A percentile compares a stretch with the other conserved stretches of the same genome.
These are phyloP conservation scores for Cryptococcus sp. DNA, from an alignment of 1,284 basidiomycete genomes.

Conservation along the genomic window DNA sequence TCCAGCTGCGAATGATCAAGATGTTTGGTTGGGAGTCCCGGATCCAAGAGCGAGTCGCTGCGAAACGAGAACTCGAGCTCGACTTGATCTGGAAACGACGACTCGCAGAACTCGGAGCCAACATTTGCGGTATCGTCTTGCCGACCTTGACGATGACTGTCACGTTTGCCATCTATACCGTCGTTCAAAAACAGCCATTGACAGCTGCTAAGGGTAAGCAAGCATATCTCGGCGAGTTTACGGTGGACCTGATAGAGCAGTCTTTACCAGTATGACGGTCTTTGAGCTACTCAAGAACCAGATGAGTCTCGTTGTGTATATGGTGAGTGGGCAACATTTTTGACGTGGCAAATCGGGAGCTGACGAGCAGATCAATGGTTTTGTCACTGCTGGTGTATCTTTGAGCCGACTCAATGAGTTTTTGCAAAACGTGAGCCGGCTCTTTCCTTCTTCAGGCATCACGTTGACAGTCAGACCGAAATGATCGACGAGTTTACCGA, in stretches of 20 bases:
- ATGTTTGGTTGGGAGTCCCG: conserved; percentile 64
- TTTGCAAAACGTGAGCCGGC: conserved; percentile 46
- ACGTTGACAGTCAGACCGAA: conserved; percentile 49
- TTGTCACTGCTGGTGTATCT: conserved; percentile 50
- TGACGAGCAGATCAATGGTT: conserved; percentile 32
- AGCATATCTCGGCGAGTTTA: neutral
- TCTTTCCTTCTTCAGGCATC: neutral
- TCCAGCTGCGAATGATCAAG: conserved; percentile 55
- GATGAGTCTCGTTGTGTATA: conserved; percentile 37
- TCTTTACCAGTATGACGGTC: conserved; percentile 45
- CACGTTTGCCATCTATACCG: conserved; percentile 59
- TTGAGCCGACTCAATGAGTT: conserved; percentile 52
- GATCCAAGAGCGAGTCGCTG: conserved; percentile 52
- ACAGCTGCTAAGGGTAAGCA: conserved; percentile 42
- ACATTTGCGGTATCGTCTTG: conserved; percentile 53
- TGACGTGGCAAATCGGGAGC: conserved; percentile 9
- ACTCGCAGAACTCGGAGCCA: conserved; percentile 19
- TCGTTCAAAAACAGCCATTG: conserved; percentile 49
- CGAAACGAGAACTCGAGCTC: conserved; percentile 57
- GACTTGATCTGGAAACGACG: conserved; percentile 41
- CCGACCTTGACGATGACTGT: conserved; percentile 62
- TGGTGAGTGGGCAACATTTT: conserved; percentile 9
- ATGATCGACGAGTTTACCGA: conserved; percentile 52
- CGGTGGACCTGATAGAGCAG: conserved; percentile 9
- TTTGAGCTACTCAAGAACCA: conserved; percentile 43